These are phyloP conservation scores for Diophrys sp. DNA, from an alignment of 73 alveolate genomes.

Conservation along the genomic window DNA sequence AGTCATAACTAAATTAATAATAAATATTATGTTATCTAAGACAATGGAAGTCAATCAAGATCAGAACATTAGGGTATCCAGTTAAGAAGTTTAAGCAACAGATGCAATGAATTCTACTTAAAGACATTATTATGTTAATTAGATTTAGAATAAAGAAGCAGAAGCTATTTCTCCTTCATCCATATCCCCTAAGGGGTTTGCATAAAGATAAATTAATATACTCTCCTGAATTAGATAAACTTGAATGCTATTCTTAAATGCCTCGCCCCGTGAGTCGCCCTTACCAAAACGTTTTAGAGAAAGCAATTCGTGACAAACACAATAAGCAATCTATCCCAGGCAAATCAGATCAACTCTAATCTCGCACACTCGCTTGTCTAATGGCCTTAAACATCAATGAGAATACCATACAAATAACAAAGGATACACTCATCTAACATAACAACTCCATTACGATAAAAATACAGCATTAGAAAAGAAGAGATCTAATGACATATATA, in stretches of 20 bases:
- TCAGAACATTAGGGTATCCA: too few relatives aligned
- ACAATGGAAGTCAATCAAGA: too few relatives aligned
- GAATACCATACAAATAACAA: background rate
- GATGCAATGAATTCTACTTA: too few relatives aligned
- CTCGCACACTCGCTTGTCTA: background rate
- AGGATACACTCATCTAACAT: background rate
- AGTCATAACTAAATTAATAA: too few relatives aligned
- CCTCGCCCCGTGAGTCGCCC: background rate
- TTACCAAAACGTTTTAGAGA: background rate
- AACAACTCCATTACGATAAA: background rate
- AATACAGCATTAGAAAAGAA: background rate
- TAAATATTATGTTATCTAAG: too few relatives aligned
- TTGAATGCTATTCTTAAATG: background rate
- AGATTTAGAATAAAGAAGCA: too few relatives aligned
- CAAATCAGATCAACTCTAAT: background rate
- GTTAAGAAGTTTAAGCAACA: too few relatives aligned
- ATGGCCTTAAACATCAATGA: background rate
- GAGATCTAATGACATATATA: background rate
- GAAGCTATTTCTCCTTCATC: too few relatives aligned
- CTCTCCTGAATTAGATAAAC: background rate
- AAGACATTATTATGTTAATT: too few relatives aligned
- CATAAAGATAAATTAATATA: too few relatives aligned
- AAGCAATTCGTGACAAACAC: background rate
- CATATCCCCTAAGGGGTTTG: too few relatives aligned
- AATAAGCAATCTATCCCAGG: background rate